phyloP scores from a whole-genome alignment of 2,329 filamentous ascomycete genomes.

The Aspergillus ruber region DNA sequence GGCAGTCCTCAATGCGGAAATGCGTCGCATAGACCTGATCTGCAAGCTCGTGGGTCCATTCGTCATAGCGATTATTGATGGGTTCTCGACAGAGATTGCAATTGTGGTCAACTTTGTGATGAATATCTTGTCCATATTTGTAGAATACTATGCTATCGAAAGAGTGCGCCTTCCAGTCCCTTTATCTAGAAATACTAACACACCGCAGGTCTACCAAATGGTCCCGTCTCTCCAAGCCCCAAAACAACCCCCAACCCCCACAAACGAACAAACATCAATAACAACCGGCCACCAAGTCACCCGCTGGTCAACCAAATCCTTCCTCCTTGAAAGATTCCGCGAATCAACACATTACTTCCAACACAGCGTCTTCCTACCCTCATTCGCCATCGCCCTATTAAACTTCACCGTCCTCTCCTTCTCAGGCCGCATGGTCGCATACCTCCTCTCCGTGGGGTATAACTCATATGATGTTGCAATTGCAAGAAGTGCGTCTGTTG shows the following conservation, averaged over 20 bases:
- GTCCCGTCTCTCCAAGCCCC: constrained; percentile 1
- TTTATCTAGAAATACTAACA: too few relatives aligned
- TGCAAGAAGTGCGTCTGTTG: constrained; percentile 32
- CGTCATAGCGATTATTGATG: constrained; percentile 41
- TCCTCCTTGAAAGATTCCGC: not conserved
- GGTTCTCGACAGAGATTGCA: constrained; percentile 36
- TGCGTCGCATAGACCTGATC: constrained; percentile 49
- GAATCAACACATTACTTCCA: constrained; percentile 1
- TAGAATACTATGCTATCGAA: constrained; percentile 30
- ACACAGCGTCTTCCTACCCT: constrained; percentile 29
- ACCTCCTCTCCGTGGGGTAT: constrained; percentile 41
- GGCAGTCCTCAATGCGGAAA: constrained; percentile 36
- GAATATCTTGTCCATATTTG: constrained; percentile 30
- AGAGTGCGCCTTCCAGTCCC: constrained; percentile 13
- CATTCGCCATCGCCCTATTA: constrained; percentile 41
- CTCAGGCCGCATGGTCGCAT: constrained; percentile 48
- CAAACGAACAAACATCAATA: too few relatives aligned
- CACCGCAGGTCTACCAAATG: not conserved
- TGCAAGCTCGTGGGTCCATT: constrained; percentile 50
- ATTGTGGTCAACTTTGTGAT: constrained; percentile 41
- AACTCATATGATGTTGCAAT: constrained; percentile 5
- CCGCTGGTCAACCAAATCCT: constrained; percentile 1
- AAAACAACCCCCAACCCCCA: not conserved
- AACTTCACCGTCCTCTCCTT: constrained; percentile 49
- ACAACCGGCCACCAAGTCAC: not conserved